phyloP scores from a whole-genome alignment of 768 basidiomycete species.

The Floccularia luteovirens region DNA sequence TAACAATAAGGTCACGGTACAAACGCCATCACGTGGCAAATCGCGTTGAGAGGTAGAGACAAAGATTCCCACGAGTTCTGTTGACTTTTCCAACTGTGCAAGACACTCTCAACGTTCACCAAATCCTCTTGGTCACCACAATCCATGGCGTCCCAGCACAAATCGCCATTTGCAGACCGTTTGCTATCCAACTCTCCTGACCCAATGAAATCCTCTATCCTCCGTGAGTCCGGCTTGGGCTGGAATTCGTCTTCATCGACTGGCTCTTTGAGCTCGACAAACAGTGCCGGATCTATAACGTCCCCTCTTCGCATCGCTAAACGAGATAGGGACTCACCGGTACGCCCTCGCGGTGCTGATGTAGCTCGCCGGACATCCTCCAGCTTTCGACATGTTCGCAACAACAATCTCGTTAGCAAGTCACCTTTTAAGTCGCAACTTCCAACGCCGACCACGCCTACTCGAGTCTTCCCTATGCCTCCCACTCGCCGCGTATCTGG shows the following conservation, averaged over 20 bases:
- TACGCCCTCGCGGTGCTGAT: constrained; percentile 31
- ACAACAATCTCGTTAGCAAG: constrained; percentile 74
- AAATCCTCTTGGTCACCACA: too few species aligned
- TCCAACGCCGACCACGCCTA: constrained; percentile 39
- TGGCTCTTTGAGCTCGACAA: constrained; percentile 21
- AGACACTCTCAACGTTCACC: too few species aligned
- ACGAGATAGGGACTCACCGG: constrained; percentile 51
- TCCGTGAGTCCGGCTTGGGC: constrained; percentile 57
- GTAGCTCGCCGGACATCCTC: constrained; percentile 68
- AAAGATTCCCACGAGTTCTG: too few species aligned
- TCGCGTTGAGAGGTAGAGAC: too few species aligned
- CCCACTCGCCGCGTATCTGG: constrained; percentile 54
- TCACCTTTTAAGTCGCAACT: constrained; percentile 77
- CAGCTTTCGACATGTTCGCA: constrained; percentile 73
- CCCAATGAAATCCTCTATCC: constrained; percentile 55
- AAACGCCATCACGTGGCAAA: too few species aligned
- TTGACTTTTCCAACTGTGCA: too few species aligned
- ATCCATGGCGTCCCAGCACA: constrained; percentile 26
- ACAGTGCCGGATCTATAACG: constrained; percentile 30
- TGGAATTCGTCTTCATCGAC: constrained; percentile 43
- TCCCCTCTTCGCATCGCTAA: constrained; percentile 74
- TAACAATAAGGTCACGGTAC: too few species aligned
- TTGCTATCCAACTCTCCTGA: constrained; percentile 58
- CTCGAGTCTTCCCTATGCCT: constrained; percentile 20
- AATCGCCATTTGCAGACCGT: constrained; percentile 49